Evolutionary conservation across 768 basidiomycete species (phyloP).

Genomic region (Leccinum imitatum): DNA sequence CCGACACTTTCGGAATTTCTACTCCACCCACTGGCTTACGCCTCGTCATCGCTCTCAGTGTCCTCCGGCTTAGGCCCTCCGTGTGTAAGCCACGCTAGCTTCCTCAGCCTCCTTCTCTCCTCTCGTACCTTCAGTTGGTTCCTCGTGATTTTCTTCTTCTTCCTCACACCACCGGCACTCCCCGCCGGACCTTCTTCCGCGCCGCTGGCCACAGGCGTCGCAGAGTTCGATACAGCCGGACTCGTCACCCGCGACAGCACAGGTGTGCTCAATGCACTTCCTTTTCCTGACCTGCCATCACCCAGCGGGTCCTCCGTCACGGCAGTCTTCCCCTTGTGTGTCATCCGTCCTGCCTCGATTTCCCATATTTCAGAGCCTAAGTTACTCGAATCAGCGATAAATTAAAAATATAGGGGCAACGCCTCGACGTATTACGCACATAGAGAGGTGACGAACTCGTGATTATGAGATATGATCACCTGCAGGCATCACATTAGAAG

Average conservation of each 20-base stretch:
- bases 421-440: slow-evolving; percentile 48
- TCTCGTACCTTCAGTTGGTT: slow-evolving; percentile 89
- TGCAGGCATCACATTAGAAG: slow-evolving; percentile 30
- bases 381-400: slow-evolving; percentile 16
- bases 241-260: slow-evolving; percentile 67
- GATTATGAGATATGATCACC: slow-evolving; percentile 97
- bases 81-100: slow-evolving; percentile 77
- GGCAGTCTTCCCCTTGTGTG: slow-evolving; percentile 84
- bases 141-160: slow-evolving; percentile 91
- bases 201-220: slow-evolving; percentile 79
- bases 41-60: slow-evolving; percentile 61
- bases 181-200: slow-evolving; percentile 53
- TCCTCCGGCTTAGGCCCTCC: slow-evolving; percentile 86
- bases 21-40: slow-evolving; percentile 8
- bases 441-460: slow-evolving; percentile 80
- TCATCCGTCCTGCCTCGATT: slow-evolving; percentile 81
- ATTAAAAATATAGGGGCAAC: slow-evolving; percentile 10
- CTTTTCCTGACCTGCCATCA: slow-evolving; percentile 65
- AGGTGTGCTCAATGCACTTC: slow-evolving; percentile 72
- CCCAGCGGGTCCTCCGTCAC: slow-evolving; percentile 83
- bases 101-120: slow-evolving; percentile 77
- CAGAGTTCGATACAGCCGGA: slow-evolving; percentile 65
- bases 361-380: slow-evolving; percentile 93
- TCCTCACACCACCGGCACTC: slow-evolving; percentile 45
- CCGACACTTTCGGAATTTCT: slow-evolving; percentile 19